These are phyloP conservation scores for Leccinum imitatum DNA, from an alignment of 768 basidiomycete genomes.

Conservation along the genomic window DNA sequence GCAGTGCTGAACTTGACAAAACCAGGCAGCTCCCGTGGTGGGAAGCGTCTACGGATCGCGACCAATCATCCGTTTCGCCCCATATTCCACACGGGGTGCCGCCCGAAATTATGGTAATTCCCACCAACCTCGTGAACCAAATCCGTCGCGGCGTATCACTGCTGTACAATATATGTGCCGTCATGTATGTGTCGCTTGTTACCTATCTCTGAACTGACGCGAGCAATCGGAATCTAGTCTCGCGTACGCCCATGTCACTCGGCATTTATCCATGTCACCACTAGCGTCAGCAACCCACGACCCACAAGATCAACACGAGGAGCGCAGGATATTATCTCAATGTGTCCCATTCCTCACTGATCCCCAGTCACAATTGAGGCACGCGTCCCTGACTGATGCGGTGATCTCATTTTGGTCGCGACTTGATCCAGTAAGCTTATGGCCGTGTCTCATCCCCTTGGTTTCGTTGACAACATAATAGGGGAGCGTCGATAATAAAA, in stretches of 20 bases:
- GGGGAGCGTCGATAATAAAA: constrained; percentile 37
- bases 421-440: constrained; percentile 39
- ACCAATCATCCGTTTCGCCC: not conserved
- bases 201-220: not conserved
- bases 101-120: constrained; percentile 48
- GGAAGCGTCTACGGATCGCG: constrained; percentile 38
- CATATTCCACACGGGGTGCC: constrained; percentile 33
- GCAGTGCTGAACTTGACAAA: constrained; percentile 52
- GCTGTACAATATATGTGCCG: constrained; percentile 65
- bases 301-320: constrained; percentile 46
- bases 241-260: constrained; percentile 66
- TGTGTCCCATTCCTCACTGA: constrained; percentile 67
- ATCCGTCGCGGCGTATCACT: constrained; percentile 42
- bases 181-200: constrained; percentile 51
- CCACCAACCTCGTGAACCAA: constrained; percentile 43
- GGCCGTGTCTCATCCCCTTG: not conserved
- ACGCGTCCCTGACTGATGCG: constrained; percentile 48
- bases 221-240: constrained; percentile 42
- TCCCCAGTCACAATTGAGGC: constrained; percentile 54
- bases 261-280: constrained; percentile 59
- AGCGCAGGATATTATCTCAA: constrained; percentile 46
- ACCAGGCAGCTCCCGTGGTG: constrained; percentile 73
- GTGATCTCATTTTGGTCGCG: constrained; percentile 69
- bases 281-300: constrained; percentile 44
- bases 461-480: constrained; percentile 20